Evolutionary conservation across 2,329 filamentous ascomycete genomes (phyloP).

Genomic region (Aspergillus tamarii): DNA sequence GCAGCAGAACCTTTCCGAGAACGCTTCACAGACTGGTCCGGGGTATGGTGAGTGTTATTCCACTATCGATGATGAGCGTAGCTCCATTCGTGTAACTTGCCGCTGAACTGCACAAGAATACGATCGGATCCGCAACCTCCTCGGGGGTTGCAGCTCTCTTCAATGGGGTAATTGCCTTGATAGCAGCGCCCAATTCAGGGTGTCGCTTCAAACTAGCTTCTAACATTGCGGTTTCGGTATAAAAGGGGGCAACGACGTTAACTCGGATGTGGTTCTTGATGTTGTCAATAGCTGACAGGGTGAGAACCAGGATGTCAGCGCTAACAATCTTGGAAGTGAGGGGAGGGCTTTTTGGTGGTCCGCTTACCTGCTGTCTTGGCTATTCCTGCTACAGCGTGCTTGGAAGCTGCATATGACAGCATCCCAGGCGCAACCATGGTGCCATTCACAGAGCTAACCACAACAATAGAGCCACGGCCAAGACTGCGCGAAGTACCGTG

Average conservation of each 20-base stretch:
- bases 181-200: neutral
- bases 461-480: slow-evolving; percentile 43
- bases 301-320: too few relatives aligned
- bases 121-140: neutral
- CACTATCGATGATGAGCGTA: neutral
- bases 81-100: slow-evolving; percentile 6
- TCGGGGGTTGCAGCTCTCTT: slow-evolving; percentile 6
- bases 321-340: too few relatives aligned
- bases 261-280: slow-evolving; percentile 38
- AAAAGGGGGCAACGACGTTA: slow-evolving; percentile 32
- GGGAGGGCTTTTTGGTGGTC: neutral
- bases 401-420: slow-evolving; percentile 60
- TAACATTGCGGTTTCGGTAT: slow-evolving; percentile 9
- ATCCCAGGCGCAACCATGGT: neutral
- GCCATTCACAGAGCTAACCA: neutral
- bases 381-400: slow-evolving; percentile 60
- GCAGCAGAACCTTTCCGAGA: neutral
- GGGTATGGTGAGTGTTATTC: neutral
- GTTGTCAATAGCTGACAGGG: slow-evolving; percentile 52
- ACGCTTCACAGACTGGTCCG: neutral
- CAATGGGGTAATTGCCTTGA: slow-evolving; percentile 2
- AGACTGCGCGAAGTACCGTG: neutral
- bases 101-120: slow-evolving; percentile 1
- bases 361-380: slow-evolving; percentile 51
- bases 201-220: neutral